Conservation (phyloP, 495 filamentous ascomycete species). For the Aspergillus wentii region DNA sequence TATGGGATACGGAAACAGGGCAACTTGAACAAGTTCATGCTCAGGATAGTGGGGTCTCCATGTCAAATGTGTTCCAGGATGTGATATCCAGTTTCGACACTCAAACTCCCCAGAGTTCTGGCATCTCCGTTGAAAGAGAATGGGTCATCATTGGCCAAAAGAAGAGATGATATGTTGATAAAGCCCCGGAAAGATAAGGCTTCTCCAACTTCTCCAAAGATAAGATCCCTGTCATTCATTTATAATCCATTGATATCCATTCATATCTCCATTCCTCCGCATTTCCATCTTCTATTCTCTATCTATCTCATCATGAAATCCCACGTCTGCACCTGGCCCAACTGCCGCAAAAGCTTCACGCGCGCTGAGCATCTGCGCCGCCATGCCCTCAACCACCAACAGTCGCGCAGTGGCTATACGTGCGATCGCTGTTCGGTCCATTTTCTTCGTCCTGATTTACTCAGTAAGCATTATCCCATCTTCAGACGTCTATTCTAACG, state of each 20-base stretch:
- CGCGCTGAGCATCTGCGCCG: conserved; percentile 56
- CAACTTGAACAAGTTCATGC: no score
- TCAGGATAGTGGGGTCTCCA: no score
- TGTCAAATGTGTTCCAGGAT: no score
- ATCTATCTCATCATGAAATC: conserved; percentile 28
- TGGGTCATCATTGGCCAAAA: no score
- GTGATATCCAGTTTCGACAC: no score
- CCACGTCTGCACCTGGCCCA: conserved; percentile 40
- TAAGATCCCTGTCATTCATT: conserved; percentile 1
- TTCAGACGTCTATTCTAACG: conserved; percentile 7
- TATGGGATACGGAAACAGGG: no score
- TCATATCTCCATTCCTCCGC: no score
- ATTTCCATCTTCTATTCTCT: not conserved
- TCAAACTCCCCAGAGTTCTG: no score
- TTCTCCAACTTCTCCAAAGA: not conserved
- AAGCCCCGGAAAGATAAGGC: conserved; percentile 13
- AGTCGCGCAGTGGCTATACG: conserved; percentile 44
- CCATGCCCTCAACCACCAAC: conserved; percentile 51
- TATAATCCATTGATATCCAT: no score
- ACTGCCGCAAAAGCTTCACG: conserved; percentile 52
- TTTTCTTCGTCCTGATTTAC: conserved; percentile 50
- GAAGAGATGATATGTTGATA: no score
- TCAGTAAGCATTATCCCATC: conserved; percentile 32
- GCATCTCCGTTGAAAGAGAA: no score
- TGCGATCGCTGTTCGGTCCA: conserved; percentile 54